Evolutionary conservation across 2,329 filamentous ascomycete genomes (phyloP).

Genomic region (Ilyonectria destructans): DNA sequence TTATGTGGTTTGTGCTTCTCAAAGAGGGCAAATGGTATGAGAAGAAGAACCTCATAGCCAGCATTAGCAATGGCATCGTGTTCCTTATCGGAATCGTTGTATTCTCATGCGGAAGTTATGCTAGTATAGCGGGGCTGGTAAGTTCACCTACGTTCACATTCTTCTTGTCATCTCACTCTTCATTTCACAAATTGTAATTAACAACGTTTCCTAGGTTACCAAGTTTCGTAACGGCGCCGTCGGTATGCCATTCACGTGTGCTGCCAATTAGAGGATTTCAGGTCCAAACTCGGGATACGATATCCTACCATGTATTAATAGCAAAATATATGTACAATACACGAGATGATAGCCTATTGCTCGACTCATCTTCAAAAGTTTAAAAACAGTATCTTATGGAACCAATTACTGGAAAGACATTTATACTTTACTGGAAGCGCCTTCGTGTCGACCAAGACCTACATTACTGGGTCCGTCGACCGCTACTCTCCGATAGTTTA

Average conservation of each 20-base stretch:
- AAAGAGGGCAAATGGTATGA: constrained; percentile 40
- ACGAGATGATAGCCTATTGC: not conserved
- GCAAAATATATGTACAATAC: not conserved
- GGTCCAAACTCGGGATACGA: not conserved
- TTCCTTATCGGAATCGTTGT: not conserved
- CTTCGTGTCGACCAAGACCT: no score
- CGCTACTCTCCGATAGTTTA: no score
- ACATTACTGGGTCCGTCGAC: no score
- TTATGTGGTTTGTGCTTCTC: constrained; percentile 27
- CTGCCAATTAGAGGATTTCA: not conserved
- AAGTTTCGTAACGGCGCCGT: not conserved
- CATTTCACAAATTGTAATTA: not conserved
- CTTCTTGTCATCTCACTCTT: not conserved
- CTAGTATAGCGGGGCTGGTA: not conserved
- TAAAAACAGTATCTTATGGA: no score
- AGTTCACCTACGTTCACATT: not conserved
- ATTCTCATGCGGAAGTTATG: not conserved
- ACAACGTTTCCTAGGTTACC: not conserved
- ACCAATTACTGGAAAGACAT: no score
- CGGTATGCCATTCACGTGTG: not conserved
- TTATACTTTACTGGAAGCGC: no score
- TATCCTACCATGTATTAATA: not conserved
- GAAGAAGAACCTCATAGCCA: constrained; percentile 39
- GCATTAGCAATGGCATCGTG: not conserved
- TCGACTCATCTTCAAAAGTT: no score